A percentile compares a stretch with the other conserved stretches of the same genome.
phyloP scores from a whole-genome alignment of 2,329 filamentous ascomycete genomes.

The Knufia petricola region DNA sequence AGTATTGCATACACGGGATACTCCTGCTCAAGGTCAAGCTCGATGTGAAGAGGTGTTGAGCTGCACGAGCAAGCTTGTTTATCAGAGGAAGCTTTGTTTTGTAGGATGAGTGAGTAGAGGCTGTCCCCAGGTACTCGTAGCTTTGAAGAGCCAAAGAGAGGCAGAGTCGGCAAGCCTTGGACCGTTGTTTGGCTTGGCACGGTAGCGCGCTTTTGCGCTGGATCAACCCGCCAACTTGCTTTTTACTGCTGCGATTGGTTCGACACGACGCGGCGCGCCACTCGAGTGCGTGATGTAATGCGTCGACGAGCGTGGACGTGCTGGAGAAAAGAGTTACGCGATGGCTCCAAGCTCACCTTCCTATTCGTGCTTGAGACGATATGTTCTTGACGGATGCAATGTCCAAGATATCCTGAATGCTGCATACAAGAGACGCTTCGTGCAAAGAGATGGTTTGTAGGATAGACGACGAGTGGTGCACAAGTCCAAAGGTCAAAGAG shows the following conservation, averaged over 20 bases:
- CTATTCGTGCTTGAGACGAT: constrained; percentile 1
- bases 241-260: constrained; percentile 2
- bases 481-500: neutral
- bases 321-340: neutral
- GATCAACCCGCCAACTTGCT: constrained; percentile 6
- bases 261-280: constrained; percentile 7
- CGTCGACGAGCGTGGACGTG: neutral
- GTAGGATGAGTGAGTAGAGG: neutral
- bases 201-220: constrained; percentile 6
- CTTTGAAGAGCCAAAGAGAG: constrained; percentile 6
- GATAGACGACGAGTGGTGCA: constrained; percentile 4
- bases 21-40: constrained; percentile 5
- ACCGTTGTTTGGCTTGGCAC: constrained; percentile 14
- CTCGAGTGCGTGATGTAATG: constrained; percentile 8
- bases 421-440: constrained; percentile 7
- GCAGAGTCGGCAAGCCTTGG: neutral
- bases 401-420: constrained; percentile 10
- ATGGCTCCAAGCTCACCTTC: neutral
- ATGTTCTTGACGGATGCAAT: constrained; percentile 8
- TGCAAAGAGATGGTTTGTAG: constrained; percentile 10
- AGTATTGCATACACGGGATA: neutral
- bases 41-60: constrained; percentile 2
- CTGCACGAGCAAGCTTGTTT: constrained; percentile 2
- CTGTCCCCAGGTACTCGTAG: constrained; percentile 8
- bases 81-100: constrained; percentile 7